Evolutionary conservation across 768 basidiomycete species (phyloP).

Genomic region (Agrocybe chaxingu): DNA sequence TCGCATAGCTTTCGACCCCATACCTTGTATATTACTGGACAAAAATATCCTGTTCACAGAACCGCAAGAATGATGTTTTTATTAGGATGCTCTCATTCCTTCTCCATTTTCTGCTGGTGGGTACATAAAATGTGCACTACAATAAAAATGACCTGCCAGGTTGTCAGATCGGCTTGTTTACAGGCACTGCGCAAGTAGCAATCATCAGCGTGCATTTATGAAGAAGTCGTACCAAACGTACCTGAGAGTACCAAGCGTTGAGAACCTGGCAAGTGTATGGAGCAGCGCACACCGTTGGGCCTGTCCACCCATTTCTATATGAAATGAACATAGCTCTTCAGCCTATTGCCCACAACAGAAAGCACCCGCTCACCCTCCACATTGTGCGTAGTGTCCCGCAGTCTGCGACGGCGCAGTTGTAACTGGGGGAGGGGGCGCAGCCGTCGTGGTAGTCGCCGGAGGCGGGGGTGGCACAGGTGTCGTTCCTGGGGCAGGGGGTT

Average conservation of each 20-base stretch:
- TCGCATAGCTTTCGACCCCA: not conserved
- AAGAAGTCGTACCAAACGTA: not conserved
- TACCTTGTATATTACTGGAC: not conserved
- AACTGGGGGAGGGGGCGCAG: conserved; percentile 8
- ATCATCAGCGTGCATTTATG: not conserved
- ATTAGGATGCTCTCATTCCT: not conserved
- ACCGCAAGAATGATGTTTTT: not conserved
- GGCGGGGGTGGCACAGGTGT: conserved; percentile 14
- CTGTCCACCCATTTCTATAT: conserved; percentile 24
- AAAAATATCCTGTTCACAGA: not conserved
- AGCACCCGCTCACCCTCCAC: conserved; percentile 23
- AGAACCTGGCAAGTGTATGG: conserved; percentile 15
- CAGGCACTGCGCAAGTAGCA: not conserved
- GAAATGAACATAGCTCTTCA: not conserved
- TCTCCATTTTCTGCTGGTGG: not conserved
- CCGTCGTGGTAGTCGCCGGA: conserved; percentile 13
- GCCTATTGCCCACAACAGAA: not conserved
- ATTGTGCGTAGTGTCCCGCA: conserved; percentile 23
- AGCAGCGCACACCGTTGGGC: conserved; percentile 17
- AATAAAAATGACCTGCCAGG: not conserved
- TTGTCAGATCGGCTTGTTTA: not conserved
- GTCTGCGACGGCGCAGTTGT: too few species aligned
- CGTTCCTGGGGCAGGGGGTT: conserved; percentile 9
- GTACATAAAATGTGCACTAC: not conserved
- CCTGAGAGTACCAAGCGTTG: conserved; percentile 16